Evolutionary conservation across 257 asterid genomes (phyloP), one percentile per base, ranked within the genome.

Genomic region (Solanum pinnatisectum): DNA sequence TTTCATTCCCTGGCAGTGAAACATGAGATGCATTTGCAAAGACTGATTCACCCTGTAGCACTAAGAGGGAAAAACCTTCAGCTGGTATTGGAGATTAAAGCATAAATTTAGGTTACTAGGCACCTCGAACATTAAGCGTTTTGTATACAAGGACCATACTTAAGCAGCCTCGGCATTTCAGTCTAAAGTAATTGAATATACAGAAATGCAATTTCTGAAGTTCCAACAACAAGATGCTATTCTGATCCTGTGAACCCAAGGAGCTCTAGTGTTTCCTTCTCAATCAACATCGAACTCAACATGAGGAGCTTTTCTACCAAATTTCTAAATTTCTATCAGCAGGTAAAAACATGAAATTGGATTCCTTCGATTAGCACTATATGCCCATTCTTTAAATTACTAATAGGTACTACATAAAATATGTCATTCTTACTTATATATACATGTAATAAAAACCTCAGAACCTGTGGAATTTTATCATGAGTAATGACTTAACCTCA

Each of bases 401-500:
- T 16, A 42, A 8, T 56, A 7, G 84, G 63, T 42, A 40, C 39
- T 42, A 25, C 63, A 78, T 44, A 78, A 78, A 78, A 46, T 40
- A 77, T 36, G 49, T 5, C 13, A 20, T 76, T 12, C 33, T 23
- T 76, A 13, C 11, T 32, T 32, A 42, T 42, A 42, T 15, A 8
- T 44, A 14, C 1, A 7, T 42, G 84, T 14, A 14, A 25, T 42
- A 27, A 42, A 42, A 44, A 25, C 5, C 60, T 46, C 40, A 79
- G 85, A 49, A 49, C 67, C 85, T 14, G 85, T 30, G 40, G 67
- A 81, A 81, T 27, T 10, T 82, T 49, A 10, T 32, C 59, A 49
- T 32, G 70, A 10, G 5, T 49, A 27, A 27, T 49, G 44, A 22
- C 5, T 5, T 83, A 87, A 97, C 99, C 99, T 95, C 98, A 86